Evolutionary conservation across 768 basidiomycete genomes (phyloP), one percentile per base, ranked within the genome.

Genomic region (Suillus fuscotomentosus): DNA sequence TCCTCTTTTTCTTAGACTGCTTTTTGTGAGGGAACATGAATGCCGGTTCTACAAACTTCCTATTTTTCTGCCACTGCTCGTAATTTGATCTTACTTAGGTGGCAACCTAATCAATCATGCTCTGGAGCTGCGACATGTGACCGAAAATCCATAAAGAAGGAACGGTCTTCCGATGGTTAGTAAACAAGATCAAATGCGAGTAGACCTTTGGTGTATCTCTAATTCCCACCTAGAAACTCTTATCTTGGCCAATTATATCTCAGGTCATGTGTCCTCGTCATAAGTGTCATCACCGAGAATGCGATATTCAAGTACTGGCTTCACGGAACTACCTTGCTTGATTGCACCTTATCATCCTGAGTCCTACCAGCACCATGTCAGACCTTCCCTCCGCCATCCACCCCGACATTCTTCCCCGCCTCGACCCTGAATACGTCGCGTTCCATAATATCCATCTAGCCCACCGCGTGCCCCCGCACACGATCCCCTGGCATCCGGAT

Each of bases 401-500:
- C 67, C 86, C 88, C 1, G 84, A 86, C 10, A 75, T 91, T 63
- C 70, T 86, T 27, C 67, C 78, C 8, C 80, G 77, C 34, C 80
- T 91, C 59, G 86, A 89, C 69, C 83, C 88, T 9, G 86, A 89
- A 70, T 92, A 89, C 70, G 75, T 84, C 61, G 79, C 77, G 9
- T 88, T 88, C 71, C 86, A 89, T 72, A 86, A 84, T 66, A 67
- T 72, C 15, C 73, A 80, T 54, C 65, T 86, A n/a, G 71, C 79
- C 1, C 71, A 82, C 64, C 64, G 82, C 27, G 75, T 78, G 2
- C 83, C 83, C 1, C 79, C 83, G 3, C 85, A 90, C 68, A 82
- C 83, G 5, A 62, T 89, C 11, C 83, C 86, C 24, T 90, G 89
- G 88, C 75, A 83, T 65, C 83, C 87, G 0, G 71, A 79, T 2